These are phyloP conservation scores for Limnomonas spitsbergensis DNA, from an alignment of 139 green algal genomes.

Conservation along the genomic window DNA sequence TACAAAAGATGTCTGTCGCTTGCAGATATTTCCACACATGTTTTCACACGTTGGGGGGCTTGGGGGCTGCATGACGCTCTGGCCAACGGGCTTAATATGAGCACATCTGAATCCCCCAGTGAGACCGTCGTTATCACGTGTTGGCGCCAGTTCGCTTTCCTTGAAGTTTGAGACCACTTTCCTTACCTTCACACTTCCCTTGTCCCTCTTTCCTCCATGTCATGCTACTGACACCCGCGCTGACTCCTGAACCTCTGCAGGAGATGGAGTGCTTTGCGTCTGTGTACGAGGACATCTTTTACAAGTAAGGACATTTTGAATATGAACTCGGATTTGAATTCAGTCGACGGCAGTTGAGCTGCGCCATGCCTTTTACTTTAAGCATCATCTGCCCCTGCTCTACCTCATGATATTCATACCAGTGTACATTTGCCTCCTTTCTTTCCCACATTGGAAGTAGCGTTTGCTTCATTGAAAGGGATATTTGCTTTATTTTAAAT, in stretches of 20 bases:
- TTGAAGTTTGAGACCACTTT: too few relatives aligned
- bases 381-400: not conserved
- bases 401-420: not conserved
- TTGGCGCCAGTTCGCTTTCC: too few relatives aligned
- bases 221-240: not conserved
- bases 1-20: too few relatives aligned
- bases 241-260: not conserved
- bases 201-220: not conserved
- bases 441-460: too few relatives aligned
- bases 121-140: too few relatives aligned
- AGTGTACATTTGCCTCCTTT: not conserved
- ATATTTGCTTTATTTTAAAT: too few relatives aligned
- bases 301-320: slow-evolving; percentile 12
- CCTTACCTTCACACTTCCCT: not conserved
- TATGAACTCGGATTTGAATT: not conserved
- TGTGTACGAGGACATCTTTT: slow-evolving; percentile 36
- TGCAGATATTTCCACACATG: too few relatives aligned
- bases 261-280: slow-evolving; percentile 37
- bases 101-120: too few relatives aligned
- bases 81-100: too few relatives aligned
- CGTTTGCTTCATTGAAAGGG: too few relatives aligned
- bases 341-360: not conserved
- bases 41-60: too few relatives aligned
- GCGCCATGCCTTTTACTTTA: not conserved
- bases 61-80: too few relatives aligned